Percentiles rank a stretch among this genome's conserved stretches.
Evolutionary conservation across 768 basidiomycete species (phyloP).

Genomic region (Symmetrospora coprosmae): DNA sequence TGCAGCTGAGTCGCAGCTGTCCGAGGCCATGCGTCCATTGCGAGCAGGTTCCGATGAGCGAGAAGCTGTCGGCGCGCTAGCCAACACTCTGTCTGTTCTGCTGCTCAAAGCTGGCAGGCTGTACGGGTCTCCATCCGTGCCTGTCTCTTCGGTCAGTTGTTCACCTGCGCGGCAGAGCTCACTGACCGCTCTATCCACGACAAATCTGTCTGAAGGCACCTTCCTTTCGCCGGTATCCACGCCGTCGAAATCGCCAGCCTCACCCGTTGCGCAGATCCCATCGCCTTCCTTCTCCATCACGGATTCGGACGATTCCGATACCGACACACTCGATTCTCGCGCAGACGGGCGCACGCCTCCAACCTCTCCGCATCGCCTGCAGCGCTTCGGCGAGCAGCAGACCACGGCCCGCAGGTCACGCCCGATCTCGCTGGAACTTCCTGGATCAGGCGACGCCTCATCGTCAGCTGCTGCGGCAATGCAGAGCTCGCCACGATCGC

Average conservation of each 20-base stretch:
- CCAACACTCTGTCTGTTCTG: no score
- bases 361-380: background rate
- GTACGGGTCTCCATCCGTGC: no score
- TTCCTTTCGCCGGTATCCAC: background rate
- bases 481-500: constrained; percentile 14
- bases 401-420: background rate
- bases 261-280: constrained; percentile 17
- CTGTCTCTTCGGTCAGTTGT: no score
- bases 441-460: background rate
- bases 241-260: background rate
- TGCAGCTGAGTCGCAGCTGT: constrained; percentile 45
- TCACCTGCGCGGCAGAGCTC: no score
- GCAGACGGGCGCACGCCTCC: background rate
- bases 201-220: background rate
- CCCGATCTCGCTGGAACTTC: background rate
- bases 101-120: no score
- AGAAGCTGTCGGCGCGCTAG: no score
- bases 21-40: constrained; percentile 38
- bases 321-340: background rate
- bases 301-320: constrained; percentile 38
- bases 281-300: constrained; percentile 39
- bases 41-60: background rate
- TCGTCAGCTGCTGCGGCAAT: background rate
- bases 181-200: background rate
- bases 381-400: background rate